Percentiles rank a stretch among this genome's conserved stretches.
Conservation (phyloP, 352 stramenopile genomes). For the Pythium monospermum region DNA sequence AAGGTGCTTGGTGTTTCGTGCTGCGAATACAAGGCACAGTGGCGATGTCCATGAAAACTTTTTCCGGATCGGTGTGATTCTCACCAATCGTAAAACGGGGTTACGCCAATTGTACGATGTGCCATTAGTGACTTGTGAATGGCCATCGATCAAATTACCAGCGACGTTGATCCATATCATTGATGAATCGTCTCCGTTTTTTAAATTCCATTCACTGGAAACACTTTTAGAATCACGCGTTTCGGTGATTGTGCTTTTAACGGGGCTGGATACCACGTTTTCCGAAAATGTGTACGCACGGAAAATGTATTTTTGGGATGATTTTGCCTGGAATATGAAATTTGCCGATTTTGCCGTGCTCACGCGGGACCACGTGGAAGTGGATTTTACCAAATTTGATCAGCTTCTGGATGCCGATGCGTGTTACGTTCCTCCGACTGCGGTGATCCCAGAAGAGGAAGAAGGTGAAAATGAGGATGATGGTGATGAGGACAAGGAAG, state of each 20-base stretch:
- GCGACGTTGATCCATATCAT: slow-evolving; percentile 83
- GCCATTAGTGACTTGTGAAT: slow-evolving; percentile 69
- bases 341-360: slow-evolving; percentile 78
- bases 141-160: slow-evolving; percentile 77
- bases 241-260: slow-evolving; percentile 71
- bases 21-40: slow-evolving; percentile 72
- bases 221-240: slow-evolving; percentile 71
- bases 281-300: slow-evolving; percentile 82
- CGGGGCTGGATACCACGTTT: slow-evolving; percentile 81
- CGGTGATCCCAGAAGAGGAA: slow-evolving; percentile 10
- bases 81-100: slow-evolving; percentile 78
- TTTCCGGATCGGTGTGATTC: slow-evolving; percentile 77
- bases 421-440: slow-evolving; percentile 5
- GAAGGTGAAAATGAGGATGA: slow-evolving; percentile 1
- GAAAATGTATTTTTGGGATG: slow-evolving; percentile 87
- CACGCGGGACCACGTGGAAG: slow-evolving; percentile 51
- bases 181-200: slow-evolving; percentile 73
- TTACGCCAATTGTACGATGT: slow-evolving; percentile 81
- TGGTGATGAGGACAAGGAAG: slow-evolving; percentile 3
- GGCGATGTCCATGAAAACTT: slow-evolving; percentile 81
- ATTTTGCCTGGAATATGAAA: slow-evolving; percentile 76
- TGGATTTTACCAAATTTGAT: slow-evolving; percentile 73
- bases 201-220: slow-evolving; percentile 63
- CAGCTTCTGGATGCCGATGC: slow-evolving; percentile 30
- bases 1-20: slow-evolving; percentile 73